Percentiles rank a stretch among this genome's conserved stretches.
Evolutionary conservation across 2,329 filamentous ascomycete genomes (phyloP).

Genomic region (Lasiodiplodia sp.): DNA sequence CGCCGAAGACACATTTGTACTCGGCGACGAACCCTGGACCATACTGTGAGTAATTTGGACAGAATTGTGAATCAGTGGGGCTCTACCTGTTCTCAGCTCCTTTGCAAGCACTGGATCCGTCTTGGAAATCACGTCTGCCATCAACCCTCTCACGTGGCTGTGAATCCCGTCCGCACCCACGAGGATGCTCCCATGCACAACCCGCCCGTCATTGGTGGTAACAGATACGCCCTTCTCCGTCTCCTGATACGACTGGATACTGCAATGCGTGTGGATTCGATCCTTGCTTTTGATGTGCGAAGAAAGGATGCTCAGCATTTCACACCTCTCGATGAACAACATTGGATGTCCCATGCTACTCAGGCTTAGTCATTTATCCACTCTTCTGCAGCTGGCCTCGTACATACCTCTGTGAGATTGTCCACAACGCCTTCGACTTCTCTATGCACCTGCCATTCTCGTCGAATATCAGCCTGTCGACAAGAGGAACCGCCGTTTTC

Average conservation of each 20-base stretch:
- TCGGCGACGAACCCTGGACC: neutral
- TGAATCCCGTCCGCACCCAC: conserved; percentile 24
- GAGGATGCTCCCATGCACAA: conserved; percentile 6
- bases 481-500: neutral
- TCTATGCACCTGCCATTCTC: conserved; percentile 1
- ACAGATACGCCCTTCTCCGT: conserved; percentile 30
- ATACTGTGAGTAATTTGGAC: neutral
- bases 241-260: neutral
- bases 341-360: neutral
- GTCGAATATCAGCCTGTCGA: neutral
- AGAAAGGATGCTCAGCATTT: conserved; percentile 21
- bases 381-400: neutral
- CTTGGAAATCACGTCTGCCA: conserved; percentile 20
- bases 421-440: neutral
- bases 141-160: conserved; percentile 11
- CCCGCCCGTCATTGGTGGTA: conserved; percentile 32
- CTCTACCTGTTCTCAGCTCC: neutral
- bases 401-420: neutral
- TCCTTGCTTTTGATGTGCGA: conserved; percentile 35
- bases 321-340: conserved; percentile 5
- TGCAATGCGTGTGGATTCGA: conserved; percentile 31
- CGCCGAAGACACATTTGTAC: conserved; percentile 2
- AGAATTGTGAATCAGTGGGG: neutral
- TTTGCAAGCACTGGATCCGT: neutral
- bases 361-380: neutral